These are phyloP conservation scores for Dryas integrifolia DNA, from an alignment of 331 rosid genomes.

Conservation along the genomic window DNA sequence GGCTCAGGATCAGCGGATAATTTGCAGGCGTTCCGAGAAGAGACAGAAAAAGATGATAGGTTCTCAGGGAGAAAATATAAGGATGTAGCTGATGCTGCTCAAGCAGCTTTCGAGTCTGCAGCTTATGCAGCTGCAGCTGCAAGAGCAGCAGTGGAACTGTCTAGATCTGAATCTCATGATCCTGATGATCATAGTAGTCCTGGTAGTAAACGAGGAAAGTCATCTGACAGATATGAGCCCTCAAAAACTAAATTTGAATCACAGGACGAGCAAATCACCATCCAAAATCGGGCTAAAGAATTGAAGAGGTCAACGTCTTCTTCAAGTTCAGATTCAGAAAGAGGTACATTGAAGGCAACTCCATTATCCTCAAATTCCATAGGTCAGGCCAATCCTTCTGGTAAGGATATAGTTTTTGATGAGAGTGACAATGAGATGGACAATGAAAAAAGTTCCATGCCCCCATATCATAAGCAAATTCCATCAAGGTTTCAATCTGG, in stretches of 20 bases:
- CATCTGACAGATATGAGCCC: slow-evolving; percentile 24
- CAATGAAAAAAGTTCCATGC: slow-evolving; percentile 17
- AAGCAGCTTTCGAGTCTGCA: slow-evolving; percentile 92
- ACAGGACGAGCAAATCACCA: slow-evolving; percentile 25
- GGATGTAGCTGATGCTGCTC: slow-evolving; percentile 90
- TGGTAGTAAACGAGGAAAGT: slow-evolving; percentile 27
- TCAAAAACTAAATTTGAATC: slow-evolving; percentile 20
- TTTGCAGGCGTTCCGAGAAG: slow-evolving; percentile 31
- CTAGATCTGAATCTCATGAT: slow-evolving; percentile 50
- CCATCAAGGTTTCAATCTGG: slow-evolving; percentile 37
- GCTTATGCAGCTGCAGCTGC: slow-evolving; percentile 88
- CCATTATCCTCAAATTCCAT: slow-evolving; percentile 8
- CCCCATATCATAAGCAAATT: slow-evolving; percentile 24
- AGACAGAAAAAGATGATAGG: slow-evolving; percentile 36
- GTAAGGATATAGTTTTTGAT: slow-evolving; percentile 34
- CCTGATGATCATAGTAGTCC: slow-evolving; percentile 52
- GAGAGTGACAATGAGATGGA: slow-evolving; percentile 39
- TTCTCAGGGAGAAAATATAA: slow-evolving; percentile 52
- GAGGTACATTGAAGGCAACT: slow-evolving; percentile 25
- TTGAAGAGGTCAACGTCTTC: slow-evolving; percentile 24
- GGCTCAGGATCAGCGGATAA: slow-evolving; percentile 27
- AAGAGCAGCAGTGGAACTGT: slow-evolving; percentile 69
- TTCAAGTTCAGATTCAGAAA: slow-evolving; percentile 38
- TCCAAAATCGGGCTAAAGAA: slow-evolving; percentile 28
- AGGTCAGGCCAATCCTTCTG: slow-evolving; percentile 27